phyloP scores from a whole-genome alignment of 2,329 filamentous ascomycete species.

The Stagonosporopsis chrysanthemi region DNA sequence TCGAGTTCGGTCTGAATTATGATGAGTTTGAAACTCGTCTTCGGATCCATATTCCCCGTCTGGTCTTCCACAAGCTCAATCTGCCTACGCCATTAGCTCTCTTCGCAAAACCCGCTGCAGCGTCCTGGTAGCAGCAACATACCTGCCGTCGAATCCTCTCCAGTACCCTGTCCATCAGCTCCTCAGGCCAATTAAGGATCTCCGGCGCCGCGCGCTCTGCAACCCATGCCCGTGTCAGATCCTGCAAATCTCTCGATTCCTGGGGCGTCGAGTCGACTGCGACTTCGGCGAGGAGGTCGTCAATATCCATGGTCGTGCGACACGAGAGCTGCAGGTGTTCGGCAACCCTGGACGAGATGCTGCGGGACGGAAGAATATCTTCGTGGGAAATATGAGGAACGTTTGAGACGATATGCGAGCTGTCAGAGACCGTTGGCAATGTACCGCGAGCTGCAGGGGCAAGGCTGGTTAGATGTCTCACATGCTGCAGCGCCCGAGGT shows the following conservation, averaged over 20 bases:
- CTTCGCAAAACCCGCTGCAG: not conserved
- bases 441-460: conserved; percentile 1
- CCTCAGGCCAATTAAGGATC: conserved; percentile 78
- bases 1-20: conserved; percentile 97
- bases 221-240: conserved; percentile 89
- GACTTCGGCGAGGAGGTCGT: conserved; percentile 62
- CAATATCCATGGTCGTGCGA: conserved; percentile 53
- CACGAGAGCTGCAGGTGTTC: not conserved
- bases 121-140: conserved; percentile 14
- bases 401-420: conserved; percentile 1
- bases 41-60: conserved; percentile 86
- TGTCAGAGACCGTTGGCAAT: not conserved
- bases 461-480: conserved; percentile 8
- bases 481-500: conserved; percentile 13
- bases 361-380: not conserved
- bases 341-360: not conserved
- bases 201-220: conserved; percentile 90
- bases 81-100: conserved; percentile 46
- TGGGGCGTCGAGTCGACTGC: conserved; percentile 56
- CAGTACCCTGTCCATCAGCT: conserved; percentile 83
- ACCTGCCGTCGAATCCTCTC: conserved; percentile 57
- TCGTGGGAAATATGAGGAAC: not conserved
- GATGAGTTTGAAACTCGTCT: conserved; percentile 90
- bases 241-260: conserved; percentile 79
- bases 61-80: conserved; percentile 62